Evolutionary conservation across 2,329 filamentous ascomycete species (phyloP), one percentile per base, ranked within the genome.

Genomic region (Alternaria triticimaculans): DNA sequence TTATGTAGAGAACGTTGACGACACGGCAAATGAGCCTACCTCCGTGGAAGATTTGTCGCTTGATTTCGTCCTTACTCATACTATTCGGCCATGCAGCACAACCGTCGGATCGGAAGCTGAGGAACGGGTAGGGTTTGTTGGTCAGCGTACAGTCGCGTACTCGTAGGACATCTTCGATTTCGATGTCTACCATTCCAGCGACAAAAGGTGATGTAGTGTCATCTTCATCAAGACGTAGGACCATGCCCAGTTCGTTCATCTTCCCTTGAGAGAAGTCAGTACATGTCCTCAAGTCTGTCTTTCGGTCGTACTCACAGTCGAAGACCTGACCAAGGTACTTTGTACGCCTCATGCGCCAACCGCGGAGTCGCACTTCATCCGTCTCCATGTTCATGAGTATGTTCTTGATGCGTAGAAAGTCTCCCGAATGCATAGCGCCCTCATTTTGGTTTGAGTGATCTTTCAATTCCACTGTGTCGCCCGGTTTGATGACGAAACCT

Each of bases 321-420:
- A 75, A 75, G 0, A 72, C 5, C 1, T 61, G 72, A 0, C 57
- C 54, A 1, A 72, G 45, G 37, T 75, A 74, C 10, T 69, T 71
- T 0, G 58, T 56, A 0, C 75, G 60, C 0, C 69, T 55, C 18
- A 77, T 54, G 1, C 68, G 65, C 25, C 68, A 65, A 0, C 76
- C 76, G 10, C 66, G 46, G 1, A 77, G 49, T 2, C n/a, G 43
- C 4, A 76, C 55, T 9, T 72, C 55, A 9, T 68, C 65, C 0
- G 66, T 74, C 21, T 63, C 37, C 0, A 70, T 6, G 37, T 74
- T 58, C 15, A 64, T 53, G 2, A 73, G 43, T 18, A 78, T 74
- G 2, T 37, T n/a, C 1, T 48, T 63, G 12, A 77, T 64, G 0
- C 65, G 50, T 0, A 78, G 26, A 55, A 76, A 76, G 23, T 77